Evolutionary conservation across 805 yeast genomes (phyloP).

Genomic region (Ogataea thermomethanolica): DNA sequence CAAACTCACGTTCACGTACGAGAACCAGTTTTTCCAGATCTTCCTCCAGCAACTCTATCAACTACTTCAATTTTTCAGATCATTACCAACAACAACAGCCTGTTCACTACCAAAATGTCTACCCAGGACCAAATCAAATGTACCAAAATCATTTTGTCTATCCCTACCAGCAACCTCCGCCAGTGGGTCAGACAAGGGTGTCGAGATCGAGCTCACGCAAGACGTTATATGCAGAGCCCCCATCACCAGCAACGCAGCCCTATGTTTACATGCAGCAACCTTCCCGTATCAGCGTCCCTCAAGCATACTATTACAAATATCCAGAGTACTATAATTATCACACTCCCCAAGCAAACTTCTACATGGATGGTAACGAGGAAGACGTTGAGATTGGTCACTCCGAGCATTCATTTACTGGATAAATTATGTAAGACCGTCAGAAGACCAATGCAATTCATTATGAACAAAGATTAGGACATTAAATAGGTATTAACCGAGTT

Average conservation of each 20-base stretch:
- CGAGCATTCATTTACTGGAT: not conserved
- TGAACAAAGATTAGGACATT: conserved; percentile 35
- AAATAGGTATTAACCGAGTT: conserved; percentile 63
- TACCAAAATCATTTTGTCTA: conserved; percentile 5
- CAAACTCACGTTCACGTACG: conserved; percentile 1
- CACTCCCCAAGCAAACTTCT: conserved; percentile 6
- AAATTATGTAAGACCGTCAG: too few species aligned
- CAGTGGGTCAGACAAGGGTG: conserved; percentile 5
- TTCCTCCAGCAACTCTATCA: conserved; percentile 16
- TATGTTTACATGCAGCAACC: conserved; percentile 11
- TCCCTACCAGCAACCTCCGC: conserved; percentile 7
- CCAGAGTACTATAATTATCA: conserved; percentile 7
- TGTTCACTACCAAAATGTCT: conserved; percentile 7
- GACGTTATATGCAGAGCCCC: conserved; percentile 4
- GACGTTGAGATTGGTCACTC: conserved; percentile 1
- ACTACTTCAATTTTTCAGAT: conserved; percentile 11
- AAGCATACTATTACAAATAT: conserved; percentile 6
- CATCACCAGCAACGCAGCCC: conserved; percentile 7
- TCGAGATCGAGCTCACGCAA: conserved; percentile 12
- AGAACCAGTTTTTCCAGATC: conserved; percentile 14
- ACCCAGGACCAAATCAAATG: conserved; percentile 9
- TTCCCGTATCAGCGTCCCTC: conserved; percentile 1
- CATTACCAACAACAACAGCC: conserved; percentile 6
- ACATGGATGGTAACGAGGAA: conserved; percentile 5
- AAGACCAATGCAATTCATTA: too few species aligned